Evolutionary conservation across 495 filamentous ascomycete species (phyloP), one percentile per base, ranked within the genome.

Genomic region (Neurospora sp.): DNA sequence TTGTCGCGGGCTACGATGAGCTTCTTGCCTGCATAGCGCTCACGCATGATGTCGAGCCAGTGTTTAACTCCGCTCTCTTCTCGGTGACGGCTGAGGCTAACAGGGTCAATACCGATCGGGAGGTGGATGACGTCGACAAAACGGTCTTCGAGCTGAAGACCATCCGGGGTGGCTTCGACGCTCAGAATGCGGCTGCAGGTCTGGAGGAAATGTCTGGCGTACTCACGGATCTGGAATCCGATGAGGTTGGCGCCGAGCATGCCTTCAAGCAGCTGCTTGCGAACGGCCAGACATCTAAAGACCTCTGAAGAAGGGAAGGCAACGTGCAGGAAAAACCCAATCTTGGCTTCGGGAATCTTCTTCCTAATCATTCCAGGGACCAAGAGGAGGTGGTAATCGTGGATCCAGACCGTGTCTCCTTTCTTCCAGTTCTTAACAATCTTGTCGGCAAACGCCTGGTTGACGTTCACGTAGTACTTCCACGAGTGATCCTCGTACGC

Each of bases 271-370:
- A 98, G 86, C 79, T 95, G 86, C 74, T 92, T 93, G 70, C 94
- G 92, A 11, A 91, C 88, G 2, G 94, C 92, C 11, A 97, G 84
- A 79, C 94, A 98, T 16, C 94, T 88, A 83, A 98, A 97, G 7
- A 98, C 91, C 78, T 98, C 94, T 9, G 94, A 97, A 0, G 94
- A 97, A 0, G 94, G 94, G 80, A 98, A 98, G 5, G 95, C 93
- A 71, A 94, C 92, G 78, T 98, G 94, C 53, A 98, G 84, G 81
- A 98, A 98, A 81, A 98, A 94, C 37, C 94, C 94, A 79, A 98
- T 97, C 81, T 95, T 90, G 35, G 93, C 94, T 75, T 97, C 92
- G 1, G 94, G 94, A 68, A 96, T 85, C 80, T 88, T 89, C 83
- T 95, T 91, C 31, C 94, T 89, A 40, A 97, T 84, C 94, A 98